A percentile compares a stretch with the other conserved stretches of the same genome.
These are phyloP conservation scores for Boletus huronensis DNA, from an alignment of 768 basidiomycete genomes.

Conservation along the genomic window DNA sequence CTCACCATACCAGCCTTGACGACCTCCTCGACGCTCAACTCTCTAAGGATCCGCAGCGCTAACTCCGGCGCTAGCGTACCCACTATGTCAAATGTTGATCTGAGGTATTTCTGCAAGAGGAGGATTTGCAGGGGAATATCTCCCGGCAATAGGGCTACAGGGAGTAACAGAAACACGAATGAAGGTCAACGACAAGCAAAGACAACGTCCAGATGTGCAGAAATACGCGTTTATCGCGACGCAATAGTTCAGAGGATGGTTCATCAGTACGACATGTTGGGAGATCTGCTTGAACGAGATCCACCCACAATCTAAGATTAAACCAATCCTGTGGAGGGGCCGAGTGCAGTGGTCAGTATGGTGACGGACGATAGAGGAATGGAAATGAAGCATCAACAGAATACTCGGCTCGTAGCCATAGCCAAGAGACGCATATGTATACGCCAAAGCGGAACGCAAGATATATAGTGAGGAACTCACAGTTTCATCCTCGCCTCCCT, in stretches of 20 bases:
- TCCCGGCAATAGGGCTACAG: slow-evolving; percentile 70
- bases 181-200: slow-evolving; percentile 2
- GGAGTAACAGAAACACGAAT: slow-evolving; percentile 4
- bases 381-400: neutral
- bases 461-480: slow-evolving; percentile 41
- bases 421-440: neutral
- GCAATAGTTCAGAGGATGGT: neutral
- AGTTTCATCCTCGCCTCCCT: slow-evolving; percentile 71
- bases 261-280: slow-evolving; percentile 3
- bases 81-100: slow-evolving; percentile 79
- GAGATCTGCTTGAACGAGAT: neutral
- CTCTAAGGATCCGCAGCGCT: slow-evolving; percentile 58
- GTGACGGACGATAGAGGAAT: neutral
- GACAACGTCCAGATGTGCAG: neutral
- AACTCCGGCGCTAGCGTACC: slow-evolving; percentile 66
- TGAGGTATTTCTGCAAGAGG: slow-evolving; percentile 79
- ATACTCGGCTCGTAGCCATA: neutral
- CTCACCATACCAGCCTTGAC: slow-evolving; percentile 43
- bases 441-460: neutral
- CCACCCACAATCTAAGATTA: slow-evolving; percentile 28
- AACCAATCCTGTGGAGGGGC: slow-evolving; percentile 20
- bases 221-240: neutral
- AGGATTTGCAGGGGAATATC: slow-evolving; percentile 83
- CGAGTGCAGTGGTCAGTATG: slow-evolving; percentile 3
- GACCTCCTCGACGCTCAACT: slow-evolving; percentile 57